Evolutionary conservation across 306 rosid species (phyloP), one percentile per base, ranked within the genome.

Genomic region (Vigna radiata): DNA sequence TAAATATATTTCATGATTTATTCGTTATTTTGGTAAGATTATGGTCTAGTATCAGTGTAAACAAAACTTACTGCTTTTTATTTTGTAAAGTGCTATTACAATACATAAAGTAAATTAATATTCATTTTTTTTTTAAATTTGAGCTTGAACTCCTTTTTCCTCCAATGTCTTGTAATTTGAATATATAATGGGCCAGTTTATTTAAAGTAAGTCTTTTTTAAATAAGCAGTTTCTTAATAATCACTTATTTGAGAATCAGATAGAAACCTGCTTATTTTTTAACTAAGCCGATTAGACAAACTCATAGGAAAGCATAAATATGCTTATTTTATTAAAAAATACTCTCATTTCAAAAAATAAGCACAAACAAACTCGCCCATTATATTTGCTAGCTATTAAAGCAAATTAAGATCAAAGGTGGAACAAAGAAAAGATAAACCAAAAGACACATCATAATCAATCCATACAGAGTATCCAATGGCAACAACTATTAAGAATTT

Each of bases 91-190:
- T 33, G 56, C 31, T 55, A 21, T 64, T 41, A 11, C 68, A 39
- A 37, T 19, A 18, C 36, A 65, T 41, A 12, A 4, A 17, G 12
- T 8, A 72, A 36, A 72, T 23, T 25, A 39, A 43, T 23, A 56
- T 15, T 7, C 6, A 13, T 41, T 72, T 19, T 29, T 16, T 72
- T 36, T 48, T n/a, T 48, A 13, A 37, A 43, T 56, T 14, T 13
- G 64, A 71, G 64, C 58, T 53, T 52, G 64, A 36, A 36, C 75
- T 52, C 31, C 17, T 10, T n/a, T 29, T 70, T 33, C 75, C 63
- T 52, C 36, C 10, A 52, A 6, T 33, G 19, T 18, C 11, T 13
- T 25, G 29, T 23, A 25, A 25, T 58, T 23, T 58, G 39, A 12
- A 58, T 16, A 11, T 27, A 58, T 58, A 58, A 9, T 41, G 13